A percentile compares a stretch with the other conserved stretches of the same genome.
Conservation (phyloP, 192 early-diverging fungal species). For the Dispira simplex region DNA sequence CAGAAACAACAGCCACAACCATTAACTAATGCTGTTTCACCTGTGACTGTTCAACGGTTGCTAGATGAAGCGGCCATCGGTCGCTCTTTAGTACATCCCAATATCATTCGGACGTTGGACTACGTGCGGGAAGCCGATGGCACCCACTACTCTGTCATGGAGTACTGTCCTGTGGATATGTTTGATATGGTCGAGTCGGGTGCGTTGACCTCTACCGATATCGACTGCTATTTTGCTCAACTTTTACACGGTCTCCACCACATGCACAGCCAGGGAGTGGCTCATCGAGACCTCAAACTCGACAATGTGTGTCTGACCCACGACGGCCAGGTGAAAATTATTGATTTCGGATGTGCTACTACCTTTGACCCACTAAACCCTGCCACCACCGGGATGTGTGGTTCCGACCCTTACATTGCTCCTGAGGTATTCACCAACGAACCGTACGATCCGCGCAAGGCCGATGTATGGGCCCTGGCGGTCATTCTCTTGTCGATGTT, state of each 20-base stretch:
- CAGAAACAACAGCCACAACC: background rate
- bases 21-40: slow-evolving; percentile 13
- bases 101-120: slow-evolving; percentile 60
- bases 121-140: slow-evolving; percentile 49
- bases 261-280: slow-evolving; percentile 46
- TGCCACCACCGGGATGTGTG: slow-evolving; percentile 49
- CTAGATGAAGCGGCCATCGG: slow-evolving; percentile 29
- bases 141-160: slow-evolving; percentile 64
- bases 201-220: slow-evolving; percentile 49
- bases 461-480: slow-evolving; percentile 81
- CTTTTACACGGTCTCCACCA: slow-evolving; percentile 58
- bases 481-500: slow-evolving; percentile 71
- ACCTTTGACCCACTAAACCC: slow-evolving; percentile 20
- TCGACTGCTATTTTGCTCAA: slow-evolving; percentile 71
- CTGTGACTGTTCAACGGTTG: slow-evolving; percentile 27
- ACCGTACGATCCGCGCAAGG: slow-evolving; percentile 67
- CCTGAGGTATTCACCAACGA: slow-evolving; percentile 61
- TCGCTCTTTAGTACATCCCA: slow-evolving; percentile 49
- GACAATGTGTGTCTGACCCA: slow-evolving; percentile 50
- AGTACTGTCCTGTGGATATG: slow-evolving; percentile 83
- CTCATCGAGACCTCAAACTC: slow-evolving; percentile 53
- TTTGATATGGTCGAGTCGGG: slow-evolving; percentile 66
- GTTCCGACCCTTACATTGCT: slow-evolving; percentile 91
- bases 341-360: slow-evolving; percentile 55
- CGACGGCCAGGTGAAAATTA: slow-evolving; percentile 44